These are phyloP conservation scores for Chlorella variabilis DNA, from an alignment of 163 green algal genomes.

Conservation along the genomic window DNA sequence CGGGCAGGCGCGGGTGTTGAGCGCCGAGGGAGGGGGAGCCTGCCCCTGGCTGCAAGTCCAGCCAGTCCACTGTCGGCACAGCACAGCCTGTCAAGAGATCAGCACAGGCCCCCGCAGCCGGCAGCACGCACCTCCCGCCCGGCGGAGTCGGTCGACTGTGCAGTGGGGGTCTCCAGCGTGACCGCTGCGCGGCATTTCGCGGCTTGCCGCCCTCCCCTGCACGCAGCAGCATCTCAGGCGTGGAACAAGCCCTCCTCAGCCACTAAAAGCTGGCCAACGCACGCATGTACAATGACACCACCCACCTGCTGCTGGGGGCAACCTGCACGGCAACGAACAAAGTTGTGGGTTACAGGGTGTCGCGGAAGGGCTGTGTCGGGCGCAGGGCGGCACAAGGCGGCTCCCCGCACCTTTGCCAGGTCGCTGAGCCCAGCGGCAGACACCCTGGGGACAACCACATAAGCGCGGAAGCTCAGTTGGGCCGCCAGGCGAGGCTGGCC, in stretches of 20 bases:
- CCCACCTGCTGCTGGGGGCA: not conserved
- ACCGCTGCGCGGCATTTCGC: conserved; percentile 28
- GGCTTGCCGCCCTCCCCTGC: conserved; percentile 6
- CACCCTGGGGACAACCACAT: not conserved
- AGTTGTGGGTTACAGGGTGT: no score
- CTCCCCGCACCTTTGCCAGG: not conserved
- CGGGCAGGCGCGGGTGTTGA: not conserved
- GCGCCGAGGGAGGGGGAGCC: not conserved
- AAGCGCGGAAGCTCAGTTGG: not conserved
- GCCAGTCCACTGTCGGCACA: no score
- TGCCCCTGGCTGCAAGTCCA: no score
- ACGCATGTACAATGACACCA: no score
- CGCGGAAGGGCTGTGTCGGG: no score
- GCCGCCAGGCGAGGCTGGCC: not conserved
- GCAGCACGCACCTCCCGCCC: conserved; percentile 14
- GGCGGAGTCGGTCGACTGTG: not conserved
- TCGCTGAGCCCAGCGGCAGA: conserved; percentile 2
- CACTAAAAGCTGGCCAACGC: no score
- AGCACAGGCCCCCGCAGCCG: not conserved
- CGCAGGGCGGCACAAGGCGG: not conserved
- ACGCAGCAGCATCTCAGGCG: not conserved
- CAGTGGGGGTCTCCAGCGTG: conserved; percentile 26
- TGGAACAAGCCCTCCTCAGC: no score
- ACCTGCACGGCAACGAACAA: not conserved
- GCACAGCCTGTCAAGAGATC: no score